Evolutionary conservation across 495 filamentous ascomycete genomes (phyloP).

Genomic region (Daldinia decipiens): DNA sequence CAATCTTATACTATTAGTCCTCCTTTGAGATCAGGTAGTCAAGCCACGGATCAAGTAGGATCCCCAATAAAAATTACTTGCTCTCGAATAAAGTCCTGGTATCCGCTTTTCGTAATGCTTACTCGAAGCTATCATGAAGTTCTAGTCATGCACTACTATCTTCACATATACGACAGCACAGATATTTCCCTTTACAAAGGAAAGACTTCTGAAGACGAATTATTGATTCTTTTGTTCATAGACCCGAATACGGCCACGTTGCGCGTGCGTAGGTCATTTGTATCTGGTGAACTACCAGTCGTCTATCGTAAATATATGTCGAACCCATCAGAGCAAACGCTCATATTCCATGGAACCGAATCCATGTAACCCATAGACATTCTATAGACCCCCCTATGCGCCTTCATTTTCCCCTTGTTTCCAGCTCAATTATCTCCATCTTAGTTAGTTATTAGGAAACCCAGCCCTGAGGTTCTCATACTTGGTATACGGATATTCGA

Average conservation of each 20-base stretch:
- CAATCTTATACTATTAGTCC: not conserved
- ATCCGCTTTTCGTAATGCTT: too few species aligned
- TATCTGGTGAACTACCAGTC: not conserved
- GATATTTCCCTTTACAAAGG: not conserved
- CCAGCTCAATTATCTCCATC: not conserved
- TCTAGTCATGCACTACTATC: not conserved
- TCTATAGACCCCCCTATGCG: not conserved
- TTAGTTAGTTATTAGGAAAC: slow-evolving; percentile 57
- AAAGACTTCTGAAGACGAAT: not conserved
- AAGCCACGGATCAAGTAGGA: too few species aligned
- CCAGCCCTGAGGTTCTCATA: slow-evolving; percentile 81
- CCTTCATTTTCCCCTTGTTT: not conserved
- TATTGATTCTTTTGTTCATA: not conserved
- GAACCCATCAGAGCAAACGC: not conserved
- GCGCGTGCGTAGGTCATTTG: not conserved
- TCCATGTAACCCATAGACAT: not conserved
- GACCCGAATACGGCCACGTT: not conserved
- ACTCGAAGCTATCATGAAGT: too few species aligned
- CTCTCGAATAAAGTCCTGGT: too few species aligned
- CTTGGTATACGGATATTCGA: slow-evolving; percentile 77
- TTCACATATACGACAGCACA: not conserved
- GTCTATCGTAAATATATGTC: not conserved
- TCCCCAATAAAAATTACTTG: too few species aligned
- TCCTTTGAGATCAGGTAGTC: not conserved
- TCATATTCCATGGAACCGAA: not conserved